Conservation (phyloP, 352 stramenopile species). For the Achlya hypogyna region DNA sequence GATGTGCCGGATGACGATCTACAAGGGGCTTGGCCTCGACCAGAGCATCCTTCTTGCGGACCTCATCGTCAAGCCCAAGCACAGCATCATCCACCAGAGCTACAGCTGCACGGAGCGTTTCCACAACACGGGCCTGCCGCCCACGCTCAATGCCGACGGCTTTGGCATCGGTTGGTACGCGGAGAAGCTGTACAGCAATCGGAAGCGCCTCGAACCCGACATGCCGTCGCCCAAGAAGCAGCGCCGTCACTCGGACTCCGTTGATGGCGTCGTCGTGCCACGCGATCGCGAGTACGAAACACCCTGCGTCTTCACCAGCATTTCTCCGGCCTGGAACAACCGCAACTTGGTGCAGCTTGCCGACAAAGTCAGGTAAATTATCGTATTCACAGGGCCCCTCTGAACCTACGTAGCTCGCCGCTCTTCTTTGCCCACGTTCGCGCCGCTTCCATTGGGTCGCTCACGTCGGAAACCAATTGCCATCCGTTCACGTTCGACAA, state of each 20-base stretch:
- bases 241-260: slow-evolving; percentile 8
- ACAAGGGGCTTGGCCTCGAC: slow-evolving; percentile 20
- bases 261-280: slow-evolving; percentile 17
- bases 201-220: neutral
- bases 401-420: slow-evolving; percentile 17
- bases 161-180: slow-evolving; percentile 36
- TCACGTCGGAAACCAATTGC: slow-evolving; percentile 30
- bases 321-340: slow-evolving; percentile 33
- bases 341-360: slow-evolving; percentile 29
- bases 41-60: slow-evolving; percentile 25
- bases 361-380: slow-evolving; percentile 22
- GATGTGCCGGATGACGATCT: slow-evolving; percentile 22
- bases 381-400: slow-evolving; percentile 27
- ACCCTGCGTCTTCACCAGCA: slow-evolving; percentile 28
- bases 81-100: slow-evolving; percentile 34
- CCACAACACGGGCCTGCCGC: slow-evolving; percentile 21
- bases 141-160: slow-evolving; percentile 30
- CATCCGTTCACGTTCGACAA: slow-evolving; percentile 44
- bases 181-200: slow-evolving; percentile 20
- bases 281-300: slow-evolving; percentile 18
- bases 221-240: slow-evolving; percentile 17
- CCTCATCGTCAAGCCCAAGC: slow-evolving; percentile 26
- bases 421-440: slow-evolving; percentile 41
- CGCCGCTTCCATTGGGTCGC: slow-evolving; percentile 31
- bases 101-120: slow-evolving; percentile 27